A percentile compares a stretch with the other conserved stretches of the same genome.
Conservation (phyloP, 805 yeast genomes). For the Kuraishia molischiana region DNA sequence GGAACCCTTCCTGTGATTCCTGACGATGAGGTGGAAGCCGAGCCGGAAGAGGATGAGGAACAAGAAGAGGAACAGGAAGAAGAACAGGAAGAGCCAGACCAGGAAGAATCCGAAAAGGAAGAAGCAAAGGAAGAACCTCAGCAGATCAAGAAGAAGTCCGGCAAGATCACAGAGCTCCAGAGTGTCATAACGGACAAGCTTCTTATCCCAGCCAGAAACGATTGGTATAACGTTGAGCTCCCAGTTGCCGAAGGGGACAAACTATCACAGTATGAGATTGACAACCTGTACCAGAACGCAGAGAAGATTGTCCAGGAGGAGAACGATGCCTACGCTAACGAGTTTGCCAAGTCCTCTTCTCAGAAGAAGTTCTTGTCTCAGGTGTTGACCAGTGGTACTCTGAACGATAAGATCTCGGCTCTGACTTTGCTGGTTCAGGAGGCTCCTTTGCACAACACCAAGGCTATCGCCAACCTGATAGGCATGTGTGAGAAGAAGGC, state of each 20-base stretch:
- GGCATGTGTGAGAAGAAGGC: constrained; percentile 84
- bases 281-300: constrained; percentile 56
- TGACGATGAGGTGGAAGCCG: constrained; percentile 18
- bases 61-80: constrained; percentile 15
- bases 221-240: constrained; percentile 58
- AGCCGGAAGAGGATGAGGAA: constrained; percentile 23
- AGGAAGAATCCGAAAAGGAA: constrained; percentile 9
- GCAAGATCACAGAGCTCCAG: constrained; percentile 23
- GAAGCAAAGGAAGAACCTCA: constrained; percentile 17
- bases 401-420: constrained; percentile 92
- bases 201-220: constrained; percentile 48
- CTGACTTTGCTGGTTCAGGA: constrained; percentile 88
- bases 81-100: constrained; percentile 13
- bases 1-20: constrained; percentile 24
- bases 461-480: constrained; percentile 71
- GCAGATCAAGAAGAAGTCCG: constrained; percentile 10
- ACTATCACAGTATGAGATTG: constrained; percentile 45
- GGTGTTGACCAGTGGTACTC: constrained; percentile 84
- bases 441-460: constrained; percentile 83
- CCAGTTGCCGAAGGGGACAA: constrained; percentile 29
- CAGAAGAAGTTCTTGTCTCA: constrained; percentile 85
- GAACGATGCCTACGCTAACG: constrained; percentile 60
- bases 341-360: constrained; percentile 64
- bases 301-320: constrained; percentile 57
- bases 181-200: constrained; percentile 50